Conservation (phyloP, 2,329 filamentous ascomycete genomes). For the Calonectria ilicicola region DNA sequence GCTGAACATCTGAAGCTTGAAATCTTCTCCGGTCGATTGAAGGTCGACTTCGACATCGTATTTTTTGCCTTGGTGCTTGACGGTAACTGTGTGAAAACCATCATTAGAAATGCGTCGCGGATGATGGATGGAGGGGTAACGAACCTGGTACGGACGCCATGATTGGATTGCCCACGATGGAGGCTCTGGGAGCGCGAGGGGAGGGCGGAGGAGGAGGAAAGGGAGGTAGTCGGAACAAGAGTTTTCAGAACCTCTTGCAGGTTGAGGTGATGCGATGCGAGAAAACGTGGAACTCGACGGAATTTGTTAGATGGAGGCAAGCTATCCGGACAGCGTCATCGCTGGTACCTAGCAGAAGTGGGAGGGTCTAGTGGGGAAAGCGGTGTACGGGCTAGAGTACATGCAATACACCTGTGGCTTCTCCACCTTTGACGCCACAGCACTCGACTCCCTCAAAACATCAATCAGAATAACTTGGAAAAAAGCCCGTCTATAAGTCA, state of each 20-base stretch:
- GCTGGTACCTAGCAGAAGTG: conserved; percentile 47
- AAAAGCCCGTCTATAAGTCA: no score
- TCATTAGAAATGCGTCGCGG: conserved; percentile 31
- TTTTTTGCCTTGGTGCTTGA: conserved; percentile 96
- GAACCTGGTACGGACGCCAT: conserved; percentile 70
- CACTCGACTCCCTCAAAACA: no score
- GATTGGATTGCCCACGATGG: conserved; percentile 43
- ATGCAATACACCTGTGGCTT: no score
- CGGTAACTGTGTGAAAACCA: conserved; percentile 72
- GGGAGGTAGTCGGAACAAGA: conserved; percentile 9
- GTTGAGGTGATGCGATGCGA: conserved; percentile 17
- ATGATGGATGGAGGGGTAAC: conserved; percentile 39
- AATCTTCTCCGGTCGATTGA: conserved; percentile 85
- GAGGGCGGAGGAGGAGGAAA: background rate
- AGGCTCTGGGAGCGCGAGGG: conserved; percentile 23
- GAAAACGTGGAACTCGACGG: conserved; percentile 9
- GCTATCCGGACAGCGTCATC: conserved; percentile 43
- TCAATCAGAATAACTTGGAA: no score
- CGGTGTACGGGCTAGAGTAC: conserved; percentile 31
- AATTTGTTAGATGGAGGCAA: conserved; percentile 15
- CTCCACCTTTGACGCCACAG: no score
- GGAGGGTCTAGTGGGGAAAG: conserved; percentile 41
- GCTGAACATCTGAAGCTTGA: conserved; percentile 96
- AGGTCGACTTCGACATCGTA: conserved; percentile 94
- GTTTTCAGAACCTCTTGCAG: conserved; percentile 11